Percentiles rank a stretch among this genome's conserved stretches.
Evolutionary conservation across 148 eudicot genomes (phyloP).

Genomic region (Rhododendron williamsianum): DNA sequence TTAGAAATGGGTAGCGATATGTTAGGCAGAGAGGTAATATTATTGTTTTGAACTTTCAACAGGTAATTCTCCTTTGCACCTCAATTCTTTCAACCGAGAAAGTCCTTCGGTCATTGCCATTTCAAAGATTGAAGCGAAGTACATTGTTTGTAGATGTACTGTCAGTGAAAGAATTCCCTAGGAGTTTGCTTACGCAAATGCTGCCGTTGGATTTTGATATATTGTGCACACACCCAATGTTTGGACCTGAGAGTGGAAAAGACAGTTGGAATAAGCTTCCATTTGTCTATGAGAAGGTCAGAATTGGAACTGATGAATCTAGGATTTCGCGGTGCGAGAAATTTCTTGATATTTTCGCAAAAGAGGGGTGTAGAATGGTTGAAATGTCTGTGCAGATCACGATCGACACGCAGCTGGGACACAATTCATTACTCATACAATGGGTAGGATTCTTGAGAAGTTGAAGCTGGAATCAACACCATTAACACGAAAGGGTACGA

Average conservation of each 20-base stretch:
- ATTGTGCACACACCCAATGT: slow-evolving; percentile 92
- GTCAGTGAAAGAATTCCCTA: slow-evolving; percentile 82
- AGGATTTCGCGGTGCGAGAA: slow-evolving; percentile 53
- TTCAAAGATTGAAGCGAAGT: slow-evolving; percentile 62
- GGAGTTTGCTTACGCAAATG: slow-evolving; percentile 44
- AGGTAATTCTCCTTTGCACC: slow-evolving; percentile 44
- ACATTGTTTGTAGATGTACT: slow-evolving; percentile 83
- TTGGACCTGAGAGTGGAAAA: slow-evolving; percentile 87
- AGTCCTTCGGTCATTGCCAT: slow-evolving; percentile 59
- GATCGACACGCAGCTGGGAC: slow-evolving; percentile 71
- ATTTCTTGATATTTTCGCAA: slow-evolving; percentile 58
- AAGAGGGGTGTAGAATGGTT: slow-evolving; percentile 76
- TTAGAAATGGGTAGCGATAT: not conserved
- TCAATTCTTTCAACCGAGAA: slow-evolving; percentile 75
- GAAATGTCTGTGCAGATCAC: slow-evolving; percentile 90
- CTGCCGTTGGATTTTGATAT: slow-evolving; percentile 69
- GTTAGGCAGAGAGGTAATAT: not conserved
- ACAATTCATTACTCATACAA: slow-evolving; percentile 81
- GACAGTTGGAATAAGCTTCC: slow-evolving; percentile 56
- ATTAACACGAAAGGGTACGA: slow-evolving; percentile 85
- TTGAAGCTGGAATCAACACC: slow-evolving; percentile 57
- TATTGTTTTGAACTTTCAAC: not conserved
- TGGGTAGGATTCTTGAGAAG: slow-evolving; percentile 71
- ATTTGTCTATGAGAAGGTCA: slow-evolving; percentile 74
- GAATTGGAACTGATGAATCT: slow-evolving; percentile 48